Evolutionary conservation across 768 basidiomycete genomes (phyloP), one percentile per base, ranked within the genome.

Genomic region (Pluteus cervinus): DNA sequence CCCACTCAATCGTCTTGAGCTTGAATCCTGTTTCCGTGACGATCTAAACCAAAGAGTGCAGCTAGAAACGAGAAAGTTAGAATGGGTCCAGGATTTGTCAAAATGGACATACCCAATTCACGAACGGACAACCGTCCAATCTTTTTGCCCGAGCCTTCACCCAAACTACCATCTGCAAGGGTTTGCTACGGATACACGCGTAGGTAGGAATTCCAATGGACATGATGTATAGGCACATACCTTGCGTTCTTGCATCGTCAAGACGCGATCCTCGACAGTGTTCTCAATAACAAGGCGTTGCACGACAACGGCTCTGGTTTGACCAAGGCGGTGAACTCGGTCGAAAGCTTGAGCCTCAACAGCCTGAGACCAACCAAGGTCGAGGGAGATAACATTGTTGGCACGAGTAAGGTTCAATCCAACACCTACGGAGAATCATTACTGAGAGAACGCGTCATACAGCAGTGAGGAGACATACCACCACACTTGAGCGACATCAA

Each of bases 211-310:
- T 30, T 15, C 37, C 25, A 33, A 37, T 7, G 15, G 26, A 28
- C 2, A 30, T n/a, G 29, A 36, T 16, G 3, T 24, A 37, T 40
- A n/a, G 15, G n/a, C 36, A 41, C 53, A 14, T 40, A 69, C 70
- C 65, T 82, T 82, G 39, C 75, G 63, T 28, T 73, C 68, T 46
- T 84, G 82, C 42, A 86, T 58, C 0, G 62, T 63, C 18, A 83
- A 62, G 22, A 88, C 76, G n/a, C 84, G 66, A 48, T 85, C 76
- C 50, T 86, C 85, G 22, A 81, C 75, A 0, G 76, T 79, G 42
- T 76, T 62, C 2, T 57, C 52, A 25, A 81, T 76, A 21, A 81
- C 77, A 5, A 81, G 62, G 7, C 77, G 70, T 26, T 76, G 60
- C 9, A 80, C 71, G 15, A 59, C 44, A 9, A 80, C 80, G 1